These are phyloP conservation scores for Epichloe typhina DNA, from an alignment of 2,329 filamentous ascomycete genomes.

Conservation along the genomic window DNA sequence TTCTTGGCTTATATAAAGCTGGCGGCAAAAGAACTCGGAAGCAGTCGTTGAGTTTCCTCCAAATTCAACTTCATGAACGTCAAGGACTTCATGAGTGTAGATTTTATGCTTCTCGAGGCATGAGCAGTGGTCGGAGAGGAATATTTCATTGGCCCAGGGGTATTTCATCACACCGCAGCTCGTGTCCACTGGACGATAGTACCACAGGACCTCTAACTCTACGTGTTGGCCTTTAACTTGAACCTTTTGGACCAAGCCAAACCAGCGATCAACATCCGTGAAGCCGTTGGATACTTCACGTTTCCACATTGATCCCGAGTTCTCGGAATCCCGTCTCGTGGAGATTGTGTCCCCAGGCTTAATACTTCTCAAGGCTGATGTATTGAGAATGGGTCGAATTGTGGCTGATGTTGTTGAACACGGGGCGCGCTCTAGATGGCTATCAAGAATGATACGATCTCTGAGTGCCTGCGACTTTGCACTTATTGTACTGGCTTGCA, in stretches of 20 bases:
- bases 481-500: slow-evolving; percentile 26
- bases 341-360: slow-evolving; percentile 36
- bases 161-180: slow-evolving; percentile 56
- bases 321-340: slow-evolving; percentile 29
- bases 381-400: neutral
- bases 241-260: slow-evolving; percentile 53
- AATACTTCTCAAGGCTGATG: slow-evolving; percentile 18
- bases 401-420: neutral
- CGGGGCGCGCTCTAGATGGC: slow-evolving; percentile 14
- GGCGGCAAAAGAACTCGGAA: slow-evolving; percentile 53
- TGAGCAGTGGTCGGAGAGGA: too few relatives aligned
- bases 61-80: slow-evolving; percentile 45
- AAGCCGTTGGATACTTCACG: slow-evolving; percentile 29
- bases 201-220: slow-evolving; percentile 55
- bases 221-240: slow-evolving; percentile 23
- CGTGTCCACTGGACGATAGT: slow-evolving; percentile 60
- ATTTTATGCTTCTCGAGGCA: too few relatives aligned
- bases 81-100: slow-evolving; percentile 39
- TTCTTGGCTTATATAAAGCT: slow-evolving; percentile 49
- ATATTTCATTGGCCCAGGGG: slow-evolving; percentile 40
- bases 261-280: slow-evolving; percentile 44
- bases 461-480: slow-evolving; percentile 15
- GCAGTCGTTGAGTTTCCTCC: slow-evolving; percentile 33
- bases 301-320: slow-evolving; percentile 43
- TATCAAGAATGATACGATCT: slow-evolving; percentile 14